Evolutionary conservation across 768 basidiomycete species (phyloP), one percentile per base, ranked within the genome.

Genomic region (Naganishia randhawae): DNA sequence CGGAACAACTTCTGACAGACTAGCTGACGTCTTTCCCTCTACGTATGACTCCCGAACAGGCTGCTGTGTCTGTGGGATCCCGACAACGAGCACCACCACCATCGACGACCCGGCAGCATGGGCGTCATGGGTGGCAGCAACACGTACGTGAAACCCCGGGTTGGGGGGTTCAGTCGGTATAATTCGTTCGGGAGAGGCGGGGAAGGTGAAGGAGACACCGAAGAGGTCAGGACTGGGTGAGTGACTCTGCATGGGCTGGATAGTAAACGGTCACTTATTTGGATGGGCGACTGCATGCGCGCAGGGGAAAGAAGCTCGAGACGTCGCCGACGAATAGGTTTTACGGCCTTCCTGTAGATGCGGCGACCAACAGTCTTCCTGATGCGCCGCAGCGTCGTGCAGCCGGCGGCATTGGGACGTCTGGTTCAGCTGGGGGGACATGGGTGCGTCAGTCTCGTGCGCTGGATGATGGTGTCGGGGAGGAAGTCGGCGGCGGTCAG

Each of bases 281-380:
- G 3, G 4, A 17, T 31, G 22, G 51, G 31, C 22, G 4, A 9
- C 13, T 31, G n/a, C n/a, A n/a, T 53, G 8, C 48, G 25, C 8
- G 33, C 11, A 55, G 53, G 16, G 31, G 14, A 19, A 55, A 55
- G 33, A 55, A 55, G 33, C 11, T 55, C 6, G 53, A 55, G 35
- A 55, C 53, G n/a, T 55, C 53, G 8, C 53, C 53, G 32, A 55
- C 53, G 33, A 55, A 55, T 19, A 10, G 53, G 22, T 55, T 7
- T 32, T 55, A 55, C 33, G 53, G 53, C 8, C 33, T 55, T 17
- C 53, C 53, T 8, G 17, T 55, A 19, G 53, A 55, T 22, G 33
- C 53, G 32, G 2, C 53, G 53, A 17, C 9, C 3, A 14, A 29
- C 16, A 31, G 13, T 11, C 53, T 17, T 3, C 31, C 53, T 29